Percentiles rank a stretch among this genome's conserved stretches.
Conservation (phyloP, 169 alveolate species). For the Plasmodium ovale region DNA sequence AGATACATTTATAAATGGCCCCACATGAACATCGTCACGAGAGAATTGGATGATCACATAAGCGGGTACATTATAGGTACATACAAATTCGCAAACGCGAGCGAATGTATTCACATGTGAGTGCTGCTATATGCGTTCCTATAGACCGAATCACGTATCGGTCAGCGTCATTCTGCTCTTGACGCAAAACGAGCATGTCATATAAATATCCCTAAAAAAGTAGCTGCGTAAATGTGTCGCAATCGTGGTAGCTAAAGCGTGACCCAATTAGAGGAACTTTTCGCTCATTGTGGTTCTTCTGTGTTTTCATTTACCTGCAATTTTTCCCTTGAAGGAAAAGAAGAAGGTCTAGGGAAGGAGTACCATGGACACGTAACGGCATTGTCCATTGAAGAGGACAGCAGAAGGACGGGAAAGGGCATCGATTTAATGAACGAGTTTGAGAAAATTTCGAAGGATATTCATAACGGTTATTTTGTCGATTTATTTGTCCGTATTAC, state of each 20-base stretch:
- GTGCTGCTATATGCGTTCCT: no score
- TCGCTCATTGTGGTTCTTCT: background rate
- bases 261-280: background rate
- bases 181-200: no score
- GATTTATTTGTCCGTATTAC: conserved; percentile 79
- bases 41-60: conserved; percentile 51
- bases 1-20: conserved; percentile 74
- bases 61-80: conserved; percentile 69
- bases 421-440: conserved; percentile 80
- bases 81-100: no score
- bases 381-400: conserved; percentile 74
- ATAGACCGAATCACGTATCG: no score
- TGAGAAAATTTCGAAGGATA: conserved; percentile 77
- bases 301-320: no score
- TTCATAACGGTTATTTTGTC: conserved; percentile 73
- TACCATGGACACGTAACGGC: conserved; percentile 84
- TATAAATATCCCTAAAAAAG: no score
- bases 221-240: no score
- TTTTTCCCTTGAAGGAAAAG: conserved; percentile 21
- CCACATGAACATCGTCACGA: conserved; percentile 38
- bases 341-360: conserved; percentile 49
- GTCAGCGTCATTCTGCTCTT: no score
- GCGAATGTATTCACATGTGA: no score
- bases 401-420: conserved; percentile 81
- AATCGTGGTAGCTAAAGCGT: no score